Evolutionary conservation across 371 early-diverging fungal species (phyloP), one percentile per base, ranked within the genome.

Genomic region (Haplosporangium sp.): DNA sequence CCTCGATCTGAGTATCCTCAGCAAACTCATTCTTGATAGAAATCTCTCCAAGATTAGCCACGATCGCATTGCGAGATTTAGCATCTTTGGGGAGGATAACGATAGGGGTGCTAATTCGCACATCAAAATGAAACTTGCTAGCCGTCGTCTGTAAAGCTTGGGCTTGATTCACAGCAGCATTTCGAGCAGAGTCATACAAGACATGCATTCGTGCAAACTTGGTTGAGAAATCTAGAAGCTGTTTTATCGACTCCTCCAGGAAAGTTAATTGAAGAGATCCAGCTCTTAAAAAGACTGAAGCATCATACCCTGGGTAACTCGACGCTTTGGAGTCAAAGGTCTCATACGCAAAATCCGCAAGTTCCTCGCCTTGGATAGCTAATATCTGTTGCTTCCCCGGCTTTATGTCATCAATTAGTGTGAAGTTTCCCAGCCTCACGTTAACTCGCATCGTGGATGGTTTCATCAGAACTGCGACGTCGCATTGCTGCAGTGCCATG

Each of bases 121-220:
- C 85, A 71, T 96, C 94, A 83, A 95, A 96, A 66, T 95, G 94
- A 52, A 94, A 92, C 67, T 92, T 93, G 39, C 92, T 86, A 48
- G 86, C 85, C n/a, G 89, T 86, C 59, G 93, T 91, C 59, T 93
- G 93, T 34, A 95, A 85, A 60, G 94, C 92, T 39, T 90, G 88
- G 3, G 96, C 95, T 40, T 92, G 89, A 63, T 95, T 91, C 0
- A 91, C 87, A 2, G 97, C 97, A 4, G 96, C 95, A 37, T 86
- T 85, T 9, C 97, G 86, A 2, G 98, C 98, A 6, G 92, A 85
- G 69, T 98, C 98, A 69, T 95, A 93, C 2, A 97, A 84, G 17
- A 88, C 86, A 61, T 97, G 95, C 96, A 98, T 96, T 52, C 90
- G 88, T 2, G 94, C 88, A 84, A 99, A 95, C 73, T 93, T 88